Evolutionary conservation across 2,329 filamentous ascomycete species (phyloP).

Genomic region (Bipolaris bicolor): DNA sequence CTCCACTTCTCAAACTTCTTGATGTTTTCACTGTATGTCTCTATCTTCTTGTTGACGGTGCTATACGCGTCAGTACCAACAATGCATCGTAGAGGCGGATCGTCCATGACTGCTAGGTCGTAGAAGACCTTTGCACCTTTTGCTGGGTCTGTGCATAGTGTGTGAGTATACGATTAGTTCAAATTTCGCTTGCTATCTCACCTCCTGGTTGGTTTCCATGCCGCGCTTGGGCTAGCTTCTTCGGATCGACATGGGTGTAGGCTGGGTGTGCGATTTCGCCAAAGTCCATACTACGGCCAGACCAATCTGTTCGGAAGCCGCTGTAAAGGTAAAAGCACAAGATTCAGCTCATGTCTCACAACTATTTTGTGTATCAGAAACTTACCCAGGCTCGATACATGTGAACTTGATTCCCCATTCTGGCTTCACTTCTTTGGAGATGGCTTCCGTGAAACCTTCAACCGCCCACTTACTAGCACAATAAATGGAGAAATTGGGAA

Average conservation of each 20-base stretch:
- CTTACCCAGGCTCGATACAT: slow-evolving; percentile 49
- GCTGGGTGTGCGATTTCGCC: slow-evolving; percentile 53
- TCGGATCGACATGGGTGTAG: slow-evolving; percentile 57
- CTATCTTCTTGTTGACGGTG: slow-evolving; percentile 58
- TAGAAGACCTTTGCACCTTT: slow-evolving; percentile 61
- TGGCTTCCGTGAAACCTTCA: slow-evolving; percentile 56
- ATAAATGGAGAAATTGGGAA: slow-evolving; percentile 51
- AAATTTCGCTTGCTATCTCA: not conserved
- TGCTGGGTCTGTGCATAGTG: slow-evolving; percentile 49
- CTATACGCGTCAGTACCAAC: slow-evolving; percentile 62
- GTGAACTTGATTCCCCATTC: slow-evolving; percentile 57
- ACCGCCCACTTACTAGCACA: slow-evolving; percentile 55
- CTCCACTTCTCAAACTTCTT: slow-evolving; percentile 58
- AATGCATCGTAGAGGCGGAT: slow-evolving; percentile 60
- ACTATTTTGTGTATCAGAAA: not conserved
- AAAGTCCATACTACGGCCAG: slow-evolving; percentile 56
- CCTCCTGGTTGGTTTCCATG: slow-evolving; percentile 55
- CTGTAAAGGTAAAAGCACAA: slow-evolving; percentile 17
- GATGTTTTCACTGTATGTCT: slow-evolving; percentile 57
- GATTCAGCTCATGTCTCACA: not conserved
- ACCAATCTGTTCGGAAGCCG: slow-evolving; percentile 56
- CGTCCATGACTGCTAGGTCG: slow-evolving; percentile 59
- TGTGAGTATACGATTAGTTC: not conserved
- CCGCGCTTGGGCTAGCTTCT: slow-evolving; percentile 49
- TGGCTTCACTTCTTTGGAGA: slow-evolving; percentile 53